phyloP scores from a whole-genome alignment of 176 grass and related monocot species.

The Miscanthus lutarioriparius region DNA sequence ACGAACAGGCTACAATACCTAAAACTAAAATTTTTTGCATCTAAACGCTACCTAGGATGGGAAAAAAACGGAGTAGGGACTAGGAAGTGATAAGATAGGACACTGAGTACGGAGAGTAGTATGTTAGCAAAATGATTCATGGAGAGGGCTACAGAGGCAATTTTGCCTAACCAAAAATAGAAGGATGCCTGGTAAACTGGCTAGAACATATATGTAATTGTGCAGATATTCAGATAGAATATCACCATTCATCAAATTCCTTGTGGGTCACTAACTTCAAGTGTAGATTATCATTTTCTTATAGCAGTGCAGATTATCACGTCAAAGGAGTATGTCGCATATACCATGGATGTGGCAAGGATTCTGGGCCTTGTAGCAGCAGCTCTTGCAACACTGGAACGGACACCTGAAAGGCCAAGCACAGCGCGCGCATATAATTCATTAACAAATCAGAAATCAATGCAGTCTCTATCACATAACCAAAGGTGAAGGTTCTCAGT shows the following conservation, averaged over 20 bases:
- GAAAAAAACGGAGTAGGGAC: neutral
- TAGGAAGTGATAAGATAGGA: neutral
- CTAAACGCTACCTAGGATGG: no score
- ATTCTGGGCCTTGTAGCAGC: slow-evolving; percentile 97
- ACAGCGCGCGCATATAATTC: neutral
- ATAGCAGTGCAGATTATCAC: neutral
- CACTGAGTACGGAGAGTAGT: neutral
- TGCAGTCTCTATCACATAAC: neutral
- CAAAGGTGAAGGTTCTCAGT: slow-evolving; percentile 7
- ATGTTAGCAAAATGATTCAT: neutral
- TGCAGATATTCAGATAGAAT: neutral
- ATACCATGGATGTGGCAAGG: slow-evolving; percentile 99
- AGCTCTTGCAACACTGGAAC: slow-evolving; percentile 95
- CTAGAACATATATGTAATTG: neutral
- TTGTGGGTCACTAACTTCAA: neutral
- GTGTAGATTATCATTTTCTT: neutral
- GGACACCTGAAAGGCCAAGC: slow-evolving; percentile 68
- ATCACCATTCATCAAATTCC: neutral
- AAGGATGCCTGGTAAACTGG: neutral
- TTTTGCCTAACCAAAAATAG: neutral
- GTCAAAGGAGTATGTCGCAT: neutral
- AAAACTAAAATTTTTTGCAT: no score
- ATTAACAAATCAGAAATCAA: neutral
- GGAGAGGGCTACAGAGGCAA: neutral
- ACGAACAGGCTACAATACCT: no score